Evolutionary conservation across 192 early-diverging fungal genomes (phyloP).

Genomic region (Spizellomyces punctatus): DNA sequence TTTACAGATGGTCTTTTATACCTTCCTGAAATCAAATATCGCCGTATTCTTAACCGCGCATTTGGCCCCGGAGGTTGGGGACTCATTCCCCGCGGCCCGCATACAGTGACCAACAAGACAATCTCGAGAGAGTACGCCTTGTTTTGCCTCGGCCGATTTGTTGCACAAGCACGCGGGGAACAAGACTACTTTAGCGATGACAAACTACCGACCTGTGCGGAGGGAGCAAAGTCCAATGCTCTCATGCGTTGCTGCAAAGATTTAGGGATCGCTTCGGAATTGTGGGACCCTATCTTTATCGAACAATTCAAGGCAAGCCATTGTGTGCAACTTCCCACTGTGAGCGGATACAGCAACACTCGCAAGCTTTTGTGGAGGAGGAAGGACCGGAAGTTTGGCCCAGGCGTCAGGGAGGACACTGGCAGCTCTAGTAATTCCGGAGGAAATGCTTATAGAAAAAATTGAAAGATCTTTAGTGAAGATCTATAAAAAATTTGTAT

Average conservation of each 20-base stretch:
- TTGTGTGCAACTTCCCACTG: constrained; percentile 76
- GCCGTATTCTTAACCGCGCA: constrained; percentile 91
- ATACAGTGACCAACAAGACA: constrained; percentile 75
- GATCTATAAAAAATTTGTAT: too few species aligned
- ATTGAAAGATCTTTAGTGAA: too few species aligned
- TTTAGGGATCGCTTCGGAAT: constrained; percentile 70
- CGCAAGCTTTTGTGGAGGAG: constrained; percentile 87
- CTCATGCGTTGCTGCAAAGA: constrained; percentile 98
- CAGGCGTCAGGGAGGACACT: constrained; percentile 56
- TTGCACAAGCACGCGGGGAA: constrained; percentile 91
- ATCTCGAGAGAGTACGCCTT: constrained; percentile 93
- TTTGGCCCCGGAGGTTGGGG: constrained; percentile 85
- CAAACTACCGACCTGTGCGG: constrained; percentile 78
- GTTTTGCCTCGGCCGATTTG: constrained; percentile 84
- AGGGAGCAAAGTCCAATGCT: constrained; percentile 89
- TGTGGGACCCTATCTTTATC: constrained; percentile 93
- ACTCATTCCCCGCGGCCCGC: constrained; percentile 78
- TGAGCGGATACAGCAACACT: constrained; percentile 69
- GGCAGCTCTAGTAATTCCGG: not conserved
- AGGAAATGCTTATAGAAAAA: not conserved
- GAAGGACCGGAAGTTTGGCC: constrained; percentile 70
- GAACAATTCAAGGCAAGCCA: constrained; percentile 81
- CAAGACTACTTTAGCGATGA: constrained; percentile 85
- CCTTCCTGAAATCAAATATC: constrained; percentile 96
- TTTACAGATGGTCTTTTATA: constrained; percentile 85